A percentile compares a stretch with the other conserved stretches of the same genome.
Evolutionary conservation across 352 stramenopile genomes (phyloP).

Genomic region (Globisporangium paddicum): DNA sequence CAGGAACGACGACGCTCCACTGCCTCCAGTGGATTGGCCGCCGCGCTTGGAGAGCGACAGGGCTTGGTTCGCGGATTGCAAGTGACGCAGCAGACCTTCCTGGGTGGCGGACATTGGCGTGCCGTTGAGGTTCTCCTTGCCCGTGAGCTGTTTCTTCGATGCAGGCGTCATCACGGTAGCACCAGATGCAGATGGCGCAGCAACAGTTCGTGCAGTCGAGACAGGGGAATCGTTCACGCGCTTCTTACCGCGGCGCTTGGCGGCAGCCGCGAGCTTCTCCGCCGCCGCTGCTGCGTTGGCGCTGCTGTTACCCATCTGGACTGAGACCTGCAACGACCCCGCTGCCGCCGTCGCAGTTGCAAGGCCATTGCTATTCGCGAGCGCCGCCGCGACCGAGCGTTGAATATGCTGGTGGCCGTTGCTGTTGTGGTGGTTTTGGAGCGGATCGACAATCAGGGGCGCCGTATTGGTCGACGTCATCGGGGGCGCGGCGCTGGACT

Average conservation of each 20-base stretch:
- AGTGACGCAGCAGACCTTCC: conserved; percentile 55
- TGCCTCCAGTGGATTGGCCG: conserved; percentile 17
- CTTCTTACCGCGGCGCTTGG: conserved; percentile 53
- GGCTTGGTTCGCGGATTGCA: conserved; percentile 70
- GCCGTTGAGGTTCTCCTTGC: conserved; percentile 20
- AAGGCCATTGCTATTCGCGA: not conserved
- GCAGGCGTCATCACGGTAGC: conserved; percentile 12
- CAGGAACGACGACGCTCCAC: conserved; percentile 1
- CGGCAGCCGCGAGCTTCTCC: conserved; percentile 9
- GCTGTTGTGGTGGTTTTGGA: conserved; percentile 3
- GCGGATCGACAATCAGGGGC: conserved; percentile 8
- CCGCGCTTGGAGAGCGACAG: conserved; percentile 47
- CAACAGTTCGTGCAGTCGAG: conserved; percentile 3
- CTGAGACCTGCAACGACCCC: conserved; percentile 13
- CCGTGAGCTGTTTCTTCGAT: conserved; percentile 20
- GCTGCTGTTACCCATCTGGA: conserved; percentile 7
- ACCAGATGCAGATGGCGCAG: not conserved
- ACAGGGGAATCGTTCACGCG: conserved; percentile 33
- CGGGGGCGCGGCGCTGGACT: conserved; percentile 4
- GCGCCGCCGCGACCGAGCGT: not conserved
- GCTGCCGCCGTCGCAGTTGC: conserved; percentile 15
- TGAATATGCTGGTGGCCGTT: not conserved
- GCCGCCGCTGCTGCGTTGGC: not conserved
- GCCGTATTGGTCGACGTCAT: conserved; percentile 1
- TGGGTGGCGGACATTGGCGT: conserved; percentile 45